Conservation (phyloP, 2,329 filamentous ascomycete species). For the Talaromyces sp. region DNA sequence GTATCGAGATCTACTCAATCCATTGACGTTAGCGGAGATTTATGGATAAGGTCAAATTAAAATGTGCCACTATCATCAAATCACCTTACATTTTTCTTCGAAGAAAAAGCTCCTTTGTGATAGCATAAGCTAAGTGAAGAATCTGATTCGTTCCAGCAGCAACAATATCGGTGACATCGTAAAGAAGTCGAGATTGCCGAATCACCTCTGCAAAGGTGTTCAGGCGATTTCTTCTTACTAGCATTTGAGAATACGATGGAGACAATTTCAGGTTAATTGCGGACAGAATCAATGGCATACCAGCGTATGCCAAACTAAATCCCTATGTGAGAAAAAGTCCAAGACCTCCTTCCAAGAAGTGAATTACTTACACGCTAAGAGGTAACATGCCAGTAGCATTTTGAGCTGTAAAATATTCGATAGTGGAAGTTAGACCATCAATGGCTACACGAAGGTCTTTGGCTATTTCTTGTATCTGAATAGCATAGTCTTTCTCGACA, state of each 20-base stretch:
- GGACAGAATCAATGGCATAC: slow-evolving; percentile 22
- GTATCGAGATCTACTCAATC: not conserved
- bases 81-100: not conserved
- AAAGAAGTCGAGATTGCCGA: slow-evolving; percentile 18
- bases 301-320: slow-evolving; percentile 19
- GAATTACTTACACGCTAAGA: slow-evolving; percentile 40
- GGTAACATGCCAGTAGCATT: slow-evolving; percentile 44
- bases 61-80: not conserved
- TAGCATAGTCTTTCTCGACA: slow-evolving; percentile 36
- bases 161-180: slow-evolving; percentile 24
- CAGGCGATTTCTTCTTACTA: slow-evolving; percentile 14
- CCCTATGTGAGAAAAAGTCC: not conserved
- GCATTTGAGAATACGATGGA: slow-evolving; percentile 13
- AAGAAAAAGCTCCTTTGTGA: slow-evolving; percentile 20
- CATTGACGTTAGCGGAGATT: not conserved
- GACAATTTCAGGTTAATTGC: slow-evolving; percentile 25
- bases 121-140: slow-evolving; percentile 20
- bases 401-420: slow-evolving; percentile 45
- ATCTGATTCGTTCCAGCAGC: slow-evolving; percentile 20
- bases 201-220: slow-evolving; percentile 18
- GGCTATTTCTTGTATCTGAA: slow-evolving; percentile 22
- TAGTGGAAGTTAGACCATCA: slow-evolving; percentile 40
- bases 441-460: slow-evolving; percentile 43
- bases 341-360: not conserved
- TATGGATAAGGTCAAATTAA: not conserved